Base-by-base conservation (phyloP, 2,329 filamentous ascomycete species). In the Parastagonospora avenae region DNA sequence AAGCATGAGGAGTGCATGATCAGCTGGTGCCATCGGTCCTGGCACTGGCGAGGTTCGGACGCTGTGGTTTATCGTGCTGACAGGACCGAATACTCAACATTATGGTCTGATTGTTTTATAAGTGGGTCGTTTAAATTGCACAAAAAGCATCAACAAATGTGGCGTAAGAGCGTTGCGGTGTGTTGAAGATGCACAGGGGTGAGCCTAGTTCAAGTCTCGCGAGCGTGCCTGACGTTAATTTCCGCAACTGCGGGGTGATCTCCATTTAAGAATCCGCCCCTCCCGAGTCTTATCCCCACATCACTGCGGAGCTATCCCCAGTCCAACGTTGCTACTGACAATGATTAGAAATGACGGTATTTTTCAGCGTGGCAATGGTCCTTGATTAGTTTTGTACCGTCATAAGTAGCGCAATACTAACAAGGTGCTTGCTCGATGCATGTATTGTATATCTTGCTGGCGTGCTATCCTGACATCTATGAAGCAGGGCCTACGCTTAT, bases 211-310 rank as follows among this genome's bases (percentile, higher is more conserved):
- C 3, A 24, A 24, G 19, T 24, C 19, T 19, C 24, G 16, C n/a
- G 15, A 29, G 24, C 30, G 31, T 24, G 16, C 24, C 24, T 42
- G 9, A 24, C 24, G 16, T 8, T 2, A 14, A 31, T 37, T 32
- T 33, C n/a, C 12, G 24, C 42, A 15, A 45, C 36, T 51, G 48
- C 48, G 44, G 50, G 50, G 42, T 46, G 50, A 52, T 52, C 50
- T 37, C 38, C 36, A 41, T 52, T 38, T 33, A 44, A 39, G 28
- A 32, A 44, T 43, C 33, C 14, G 50, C 56, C 46, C 24, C 40
- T 55, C 49, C 56, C 49, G 51, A 47, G 45, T 48, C 47, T 57
- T 51, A 54, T 50, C 43, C 38, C 35, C 37, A 54, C 48, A 27
- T 52, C 45, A 15, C 14, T 9, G 10, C 16, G n/a, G 14, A 19